These are phyloP conservation scores for Smittium culicis DNA, from an alignment of 371 early-diverging fungal species.

Conservation along the genomic window DNA sequence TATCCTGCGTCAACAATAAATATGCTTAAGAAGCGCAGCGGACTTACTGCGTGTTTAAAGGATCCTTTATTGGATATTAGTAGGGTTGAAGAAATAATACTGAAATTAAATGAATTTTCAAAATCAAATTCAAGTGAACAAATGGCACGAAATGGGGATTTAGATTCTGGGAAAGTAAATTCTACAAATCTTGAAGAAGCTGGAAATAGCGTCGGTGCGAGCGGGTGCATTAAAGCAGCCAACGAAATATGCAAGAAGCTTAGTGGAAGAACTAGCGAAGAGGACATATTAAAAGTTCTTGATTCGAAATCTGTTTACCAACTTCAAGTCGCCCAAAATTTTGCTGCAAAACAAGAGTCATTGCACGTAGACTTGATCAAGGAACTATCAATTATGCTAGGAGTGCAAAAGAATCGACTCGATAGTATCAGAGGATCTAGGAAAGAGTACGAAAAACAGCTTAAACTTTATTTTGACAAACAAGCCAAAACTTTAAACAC, in stretches of 20 bases:
- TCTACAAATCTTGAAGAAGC: neutral
- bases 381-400: slow-evolving; percentile 7
- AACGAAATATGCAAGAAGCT: neutral
- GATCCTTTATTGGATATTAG: too few relatives aligned
- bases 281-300: neutral
- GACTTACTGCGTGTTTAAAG: neutral
- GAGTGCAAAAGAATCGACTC: neutral
- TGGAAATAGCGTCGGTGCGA: neutral
- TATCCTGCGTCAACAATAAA: slow-evolving; percentile 1
- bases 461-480: neutral
- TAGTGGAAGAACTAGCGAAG: neutral
- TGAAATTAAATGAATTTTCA: neutral
- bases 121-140: neutral
- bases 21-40: slow-evolving; percentile 5
- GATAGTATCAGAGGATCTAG: neutral
- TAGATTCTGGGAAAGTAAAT: too few relatives aligned
- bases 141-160: too few relatives aligned
- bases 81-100: too few relatives aligned
- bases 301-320: neutral
- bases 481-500: too few relatives aligned
- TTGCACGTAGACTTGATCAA: neutral
- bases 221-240: neutral
- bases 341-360: neutral
- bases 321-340: neutral
- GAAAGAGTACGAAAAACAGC: neutral